Evolutionary conservation across 2,329 filamentous ascomycete genomes (phyloP).

Genomic region (Colletotrichum sp.): DNA sequence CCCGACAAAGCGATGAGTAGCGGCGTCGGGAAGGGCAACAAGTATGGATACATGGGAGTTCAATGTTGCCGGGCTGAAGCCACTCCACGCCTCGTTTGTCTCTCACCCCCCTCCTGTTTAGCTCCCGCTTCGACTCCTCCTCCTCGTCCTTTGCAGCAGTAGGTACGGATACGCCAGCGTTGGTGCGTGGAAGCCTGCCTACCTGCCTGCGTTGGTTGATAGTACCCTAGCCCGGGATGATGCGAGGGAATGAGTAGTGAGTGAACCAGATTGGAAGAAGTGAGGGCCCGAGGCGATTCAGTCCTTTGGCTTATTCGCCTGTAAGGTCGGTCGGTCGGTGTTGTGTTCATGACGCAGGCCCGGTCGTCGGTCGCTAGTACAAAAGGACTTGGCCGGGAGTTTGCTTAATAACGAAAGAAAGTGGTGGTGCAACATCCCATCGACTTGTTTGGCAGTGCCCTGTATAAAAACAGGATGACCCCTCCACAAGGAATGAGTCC

Average conservation of each 20-base stretch:
- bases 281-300: neutral
- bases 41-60: neutral
- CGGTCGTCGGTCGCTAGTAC: neutral
- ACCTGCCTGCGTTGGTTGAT: neutral
- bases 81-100: neutral
- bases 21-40: neutral
- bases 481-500: neutral
- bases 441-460: neutral
- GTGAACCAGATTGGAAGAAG: neutral
- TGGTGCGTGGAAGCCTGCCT: neutral
- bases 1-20: neutral
- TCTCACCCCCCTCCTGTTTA: neutral
- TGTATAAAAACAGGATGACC: neutral
- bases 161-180: neutral
- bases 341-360: neutral
- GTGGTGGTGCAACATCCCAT: neutral
- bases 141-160: neutral
- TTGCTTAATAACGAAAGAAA: neutral
- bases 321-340: neutral
- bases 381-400: neutral
- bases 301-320: neutral
- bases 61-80: neutral
- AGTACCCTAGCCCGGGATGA: neutral
- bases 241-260: neutral
- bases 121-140: neutral